phyloP scores from a whole-genome alignment of 1,139 yeast genomes.

The Blastobotrys proliferans region DNA sequence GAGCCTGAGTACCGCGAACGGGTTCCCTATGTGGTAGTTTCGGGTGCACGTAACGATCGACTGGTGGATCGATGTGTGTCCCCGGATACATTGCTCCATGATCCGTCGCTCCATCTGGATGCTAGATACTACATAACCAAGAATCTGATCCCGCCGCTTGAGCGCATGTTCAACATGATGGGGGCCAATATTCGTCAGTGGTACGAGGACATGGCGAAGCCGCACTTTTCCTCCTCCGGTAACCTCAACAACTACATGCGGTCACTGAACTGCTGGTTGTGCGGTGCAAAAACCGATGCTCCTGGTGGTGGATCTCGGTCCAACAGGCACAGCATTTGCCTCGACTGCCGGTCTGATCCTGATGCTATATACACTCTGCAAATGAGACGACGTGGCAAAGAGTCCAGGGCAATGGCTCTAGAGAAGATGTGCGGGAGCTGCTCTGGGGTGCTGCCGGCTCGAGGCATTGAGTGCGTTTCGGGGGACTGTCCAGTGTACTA shows the following conservation, averaged over 20 bases:
- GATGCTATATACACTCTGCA: slow-evolving; percentile 21
- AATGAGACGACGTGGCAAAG: slow-evolving; percentile 21
- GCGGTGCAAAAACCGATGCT: background rate
- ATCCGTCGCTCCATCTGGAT: slow-evolving; percentile 47
- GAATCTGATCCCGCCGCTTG: slow-evolving; percentile 84
- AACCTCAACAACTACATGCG: slow-evolving; percentile 5
- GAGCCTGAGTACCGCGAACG: slow-evolving; percentile 89
- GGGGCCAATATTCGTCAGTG: slow-evolving; percentile 79
- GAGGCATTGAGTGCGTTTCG: slow-evolving; percentile 35
- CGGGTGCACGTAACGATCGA: slow-evolving; percentile 61
- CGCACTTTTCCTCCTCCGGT: too few relatives aligned
- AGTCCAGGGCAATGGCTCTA: slow-evolving; percentile 27
- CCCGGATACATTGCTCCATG: slow-evolving; percentile 63
- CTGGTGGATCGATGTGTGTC: slow-evolving; percentile 75
- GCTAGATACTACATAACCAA: slow-evolving; percentile 79
- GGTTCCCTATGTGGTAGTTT: slow-evolving; percentile 77
- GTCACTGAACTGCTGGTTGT: slow-evolving; percentile 4
- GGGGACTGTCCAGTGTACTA: slow-evolving; percentile 45
- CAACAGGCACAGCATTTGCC: slow-evolving; percentile 19
- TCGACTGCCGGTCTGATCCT: slow-evolving; percentile 18
- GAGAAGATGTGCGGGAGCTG: slow-evolving; percentile 34
- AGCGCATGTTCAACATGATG: slow-evolving; percentile 71
- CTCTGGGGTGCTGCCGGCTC: slow-evolving; percentile 25
- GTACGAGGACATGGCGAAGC: slow-evolving; percentile 69
- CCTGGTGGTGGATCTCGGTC: background rate